phyloP scores from a whole-genome alignment of 306 rosid genomes.

The Citrullus amarus region DNA sequence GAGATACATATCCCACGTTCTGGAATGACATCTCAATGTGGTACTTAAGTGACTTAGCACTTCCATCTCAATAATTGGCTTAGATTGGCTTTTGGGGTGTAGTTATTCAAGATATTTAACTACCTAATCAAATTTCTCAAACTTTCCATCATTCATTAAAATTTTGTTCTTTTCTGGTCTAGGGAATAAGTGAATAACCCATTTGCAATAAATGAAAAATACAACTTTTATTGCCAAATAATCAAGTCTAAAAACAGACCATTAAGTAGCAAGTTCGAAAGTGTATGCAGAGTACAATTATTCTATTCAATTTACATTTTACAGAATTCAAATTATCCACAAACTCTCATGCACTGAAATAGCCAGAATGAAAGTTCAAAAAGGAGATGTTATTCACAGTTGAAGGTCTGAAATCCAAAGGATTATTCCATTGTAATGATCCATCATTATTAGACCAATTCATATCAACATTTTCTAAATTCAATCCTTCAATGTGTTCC shows the following conservation, averaged over 20 bases:
- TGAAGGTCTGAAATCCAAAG: slow-evolving; percentile 64
- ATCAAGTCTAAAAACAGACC: not conserved
- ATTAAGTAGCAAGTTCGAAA: not conserved
- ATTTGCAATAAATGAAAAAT: not conserved
- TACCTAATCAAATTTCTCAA: not conserved
- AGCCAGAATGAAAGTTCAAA: slow-evolving; percentile 47
- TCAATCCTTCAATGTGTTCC: slow-evolving; percentile 74
- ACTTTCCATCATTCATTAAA: not conserved
- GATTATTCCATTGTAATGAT: slow-evolving; percentile 48
- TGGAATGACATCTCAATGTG: too few species aligned
- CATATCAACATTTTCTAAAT: slow-evolving; percentile 60
- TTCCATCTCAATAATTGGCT: too few species aligned
- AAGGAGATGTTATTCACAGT: slow-evolving; percentile 62
- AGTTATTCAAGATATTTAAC: too few species aligned
- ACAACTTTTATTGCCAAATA: not conserved
- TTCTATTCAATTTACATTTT: not conserved
- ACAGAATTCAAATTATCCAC: not conserved
- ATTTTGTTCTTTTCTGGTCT: not conserved
- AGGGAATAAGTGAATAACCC: not conserved
- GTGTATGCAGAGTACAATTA: not conserved
- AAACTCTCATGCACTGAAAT: slow-evolving; percentile 15
- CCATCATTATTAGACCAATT: slow-evolving; percentile 44
- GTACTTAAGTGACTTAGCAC: too few species aligned
- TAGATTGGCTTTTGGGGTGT: too few species aligned
- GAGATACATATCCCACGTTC: too few species aligned